A percentile compares a stretch with the other conserved stretches of the same genome.
These are phyloP conservation scores for Spirogloea muscicola DNA, from an alignment of 139 green algal genomes.

Conservation along the genomic window DNA sequence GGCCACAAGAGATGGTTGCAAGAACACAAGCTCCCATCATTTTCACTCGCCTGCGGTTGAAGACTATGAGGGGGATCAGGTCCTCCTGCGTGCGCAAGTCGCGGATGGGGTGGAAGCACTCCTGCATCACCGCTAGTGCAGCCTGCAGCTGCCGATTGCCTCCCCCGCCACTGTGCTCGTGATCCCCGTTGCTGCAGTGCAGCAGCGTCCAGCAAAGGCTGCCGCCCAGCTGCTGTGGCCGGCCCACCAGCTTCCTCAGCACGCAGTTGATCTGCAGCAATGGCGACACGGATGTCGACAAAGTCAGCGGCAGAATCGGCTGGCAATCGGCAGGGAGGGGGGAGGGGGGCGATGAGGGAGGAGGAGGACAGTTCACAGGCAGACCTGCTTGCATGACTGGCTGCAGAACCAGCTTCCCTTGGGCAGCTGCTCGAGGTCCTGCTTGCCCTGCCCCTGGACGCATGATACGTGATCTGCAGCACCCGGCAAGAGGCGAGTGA, in stretches of 20 bases:
- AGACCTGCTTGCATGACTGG: slow-evolving; percentile 24
- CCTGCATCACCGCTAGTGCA: slow-evolving; percentile 49
- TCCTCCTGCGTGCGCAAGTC: slow-evolving; percentile 48
- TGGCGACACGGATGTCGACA: no score
- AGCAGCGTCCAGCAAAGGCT: slow-evolving; percentile 23
- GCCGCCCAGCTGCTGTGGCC: background rate
- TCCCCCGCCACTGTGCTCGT: background rate
- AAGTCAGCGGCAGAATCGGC: no score
- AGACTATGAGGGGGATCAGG: slow-evolving; percentile 51
- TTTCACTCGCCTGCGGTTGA: slow-evolving; percentile 26
- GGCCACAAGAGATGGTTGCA: background rate
- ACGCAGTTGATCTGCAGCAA: background rate
- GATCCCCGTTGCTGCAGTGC: slow-evolving; percentile 10
- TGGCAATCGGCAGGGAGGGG: no score
- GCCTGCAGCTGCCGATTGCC: slow-evolving; percentile 2
- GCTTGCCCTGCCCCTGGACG: slow-evolving; percentile 8
- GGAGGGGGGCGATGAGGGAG: background rate
- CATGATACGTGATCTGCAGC: slow-evolving; percentile 46
- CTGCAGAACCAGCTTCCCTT: slow-evolving; percentile 53
- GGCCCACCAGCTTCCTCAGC: slow-evolving; percentile 6
- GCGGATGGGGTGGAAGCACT: slow-evolving; percentile 57
- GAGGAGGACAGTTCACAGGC: background rate
- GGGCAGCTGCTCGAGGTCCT: slow-evolving; percentile 21
- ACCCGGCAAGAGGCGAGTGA: background rate
- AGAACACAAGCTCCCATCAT: background rate